A percentile compares a stretch with the other conserved stretches of the same genome.
These are phyloP conservation scores for Orbilia oligospora DNA, from an alignment of 2,329 filamentous ascomycete genomes.

Conservation along the genomic window DNA sequence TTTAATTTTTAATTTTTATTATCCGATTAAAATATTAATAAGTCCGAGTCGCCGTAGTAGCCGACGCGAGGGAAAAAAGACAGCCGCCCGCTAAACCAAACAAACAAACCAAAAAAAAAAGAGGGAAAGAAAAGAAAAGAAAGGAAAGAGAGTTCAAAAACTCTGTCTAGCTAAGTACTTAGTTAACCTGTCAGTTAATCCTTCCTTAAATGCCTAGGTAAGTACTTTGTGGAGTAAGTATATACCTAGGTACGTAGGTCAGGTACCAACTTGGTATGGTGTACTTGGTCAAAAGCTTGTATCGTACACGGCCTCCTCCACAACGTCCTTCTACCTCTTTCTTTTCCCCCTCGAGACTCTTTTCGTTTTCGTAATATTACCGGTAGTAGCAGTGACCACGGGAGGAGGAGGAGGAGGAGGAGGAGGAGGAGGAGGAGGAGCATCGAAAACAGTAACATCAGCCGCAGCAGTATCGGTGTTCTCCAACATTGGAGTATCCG, in stretches of 20 bases:
- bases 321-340: background rate
- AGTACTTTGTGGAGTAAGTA: too few species aligned
- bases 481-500: background rate
- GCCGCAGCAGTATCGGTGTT: too few species aligned
- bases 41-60: background rate
- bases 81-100: background rate
- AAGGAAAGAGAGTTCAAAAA: background rate
- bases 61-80: background rate
- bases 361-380: background rate
- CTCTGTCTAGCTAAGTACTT: too few species aligned
- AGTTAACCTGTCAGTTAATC: too few species aligned
- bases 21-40: background rate
- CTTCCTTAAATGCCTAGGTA: background rate
- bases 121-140: constrained; percentile 15
- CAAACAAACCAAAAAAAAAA: background rate
- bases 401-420: too few species aligned
- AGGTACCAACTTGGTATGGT: too few species aligned
- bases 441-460: too few species aligned
- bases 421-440: too few species aligned
- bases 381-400: background rate
- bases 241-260: background rate
- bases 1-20: background rate
- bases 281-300: background rate
- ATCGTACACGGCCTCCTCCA: too few species aligned
- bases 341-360: background rate